phyloP scores from a whole-genome alignment of 768 basidiomycete genomes.

The Boletales sp. region DNA sequence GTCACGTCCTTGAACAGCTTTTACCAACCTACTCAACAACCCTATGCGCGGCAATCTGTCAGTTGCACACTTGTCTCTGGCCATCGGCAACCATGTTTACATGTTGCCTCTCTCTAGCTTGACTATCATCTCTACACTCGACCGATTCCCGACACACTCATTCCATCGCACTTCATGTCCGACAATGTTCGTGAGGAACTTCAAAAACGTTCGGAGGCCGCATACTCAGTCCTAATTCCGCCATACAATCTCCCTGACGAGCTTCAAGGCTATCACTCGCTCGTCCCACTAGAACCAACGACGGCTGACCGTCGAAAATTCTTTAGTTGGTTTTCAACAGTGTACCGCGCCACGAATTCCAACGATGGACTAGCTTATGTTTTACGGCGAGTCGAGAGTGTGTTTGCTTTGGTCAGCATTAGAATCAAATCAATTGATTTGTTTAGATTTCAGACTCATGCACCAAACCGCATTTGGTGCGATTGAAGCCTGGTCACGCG shows the following conservation, averaged over 20 bases:
- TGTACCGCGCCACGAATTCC: slow-evolving; percentile 78
- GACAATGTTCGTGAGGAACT: slow-evolving; percentile 64
- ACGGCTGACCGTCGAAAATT: slow-evolving; percentile 64
- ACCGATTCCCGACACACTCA: slow-evolving; percentile 53
- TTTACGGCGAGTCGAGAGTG: slow-evolving; percentile 86
- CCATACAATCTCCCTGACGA: slow-evolving; percentile 76
- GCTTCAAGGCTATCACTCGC: slow-evolving; percentile 85
- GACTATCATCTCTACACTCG: slow-evolving; percentile 92
- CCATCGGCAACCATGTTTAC: not conserved
- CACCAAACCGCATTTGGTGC: slow-evolving; percentile 77
- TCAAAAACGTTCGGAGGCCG: slow-evolving; percentile 46
- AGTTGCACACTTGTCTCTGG: slow-evolving; percentile 13
- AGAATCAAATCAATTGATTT: slow-evolving; percentile 1
- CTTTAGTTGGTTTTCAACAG: slow-evolving; percentile 76
- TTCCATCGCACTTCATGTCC: slow-evolving; percentile 79
- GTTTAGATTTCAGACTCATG: slow-evolving; percentile 74
- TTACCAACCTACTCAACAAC: slow-evolving; percentile 38
- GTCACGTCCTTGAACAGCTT: slow-evolving; percentile 30
- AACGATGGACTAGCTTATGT: slow-evolving; percentile 76
- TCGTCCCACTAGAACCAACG: slow-evolving; percentile 70
- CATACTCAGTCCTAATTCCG: slow-evolving; percentile 33
- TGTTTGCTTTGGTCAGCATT: slow-evolving; percentile 2
- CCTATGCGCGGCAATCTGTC: slow-evolving; percentile 71
- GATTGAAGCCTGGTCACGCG: slow-evolving; percentile 82
- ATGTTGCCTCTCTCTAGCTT: slow-evolving; percentile 45